Evolutionary conservation across 75 land plant species (phyloP).

Genomic region (Pinus tabuliformis): DNA sequence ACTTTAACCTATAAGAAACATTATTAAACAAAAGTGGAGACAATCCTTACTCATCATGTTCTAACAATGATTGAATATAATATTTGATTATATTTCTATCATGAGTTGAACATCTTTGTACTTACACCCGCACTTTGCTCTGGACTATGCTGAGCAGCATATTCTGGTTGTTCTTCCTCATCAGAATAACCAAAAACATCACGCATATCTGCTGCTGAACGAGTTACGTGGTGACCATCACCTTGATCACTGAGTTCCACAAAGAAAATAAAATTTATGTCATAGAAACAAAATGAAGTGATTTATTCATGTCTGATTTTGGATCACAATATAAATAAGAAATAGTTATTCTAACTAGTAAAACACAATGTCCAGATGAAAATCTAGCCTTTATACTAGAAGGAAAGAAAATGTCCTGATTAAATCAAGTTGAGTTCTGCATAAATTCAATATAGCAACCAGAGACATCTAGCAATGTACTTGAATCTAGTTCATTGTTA

Average conservation of each 20-base stretch:
- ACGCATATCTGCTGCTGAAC: conserved; percentile 61
- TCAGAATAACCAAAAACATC: conserved; percentile 99
- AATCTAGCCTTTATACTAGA: neutral
- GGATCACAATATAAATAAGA: neutral
- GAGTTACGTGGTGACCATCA: conserved; percentile 37
- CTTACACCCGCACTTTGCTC: conserved; percentile 46
- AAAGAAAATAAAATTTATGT: neutral
- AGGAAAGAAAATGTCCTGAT: neutral
- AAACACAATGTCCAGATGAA: neutral
- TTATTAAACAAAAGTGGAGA: neutral
- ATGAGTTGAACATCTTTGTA: neutral
- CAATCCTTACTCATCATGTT: conserved; percentile 1
- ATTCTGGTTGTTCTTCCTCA: conserved; percentile 77
- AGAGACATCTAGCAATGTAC: neutral
- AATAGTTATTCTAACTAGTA: neutral
- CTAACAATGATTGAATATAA: neutral
- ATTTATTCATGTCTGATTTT: neutral
- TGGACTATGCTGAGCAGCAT: conserved; percentile 36
- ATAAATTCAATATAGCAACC: neutral
- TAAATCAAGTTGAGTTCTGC: neutral
- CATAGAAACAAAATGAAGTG: neutral
- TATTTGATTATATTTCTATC: neutral
- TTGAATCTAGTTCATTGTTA: neutral
- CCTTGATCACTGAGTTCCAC: conserved; percentile 44
- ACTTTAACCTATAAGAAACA: neutral